Evolutionary conservation across 140 eudicot genomes (phyloP).

Genomic region (Eryngium alpinum): DNA sequence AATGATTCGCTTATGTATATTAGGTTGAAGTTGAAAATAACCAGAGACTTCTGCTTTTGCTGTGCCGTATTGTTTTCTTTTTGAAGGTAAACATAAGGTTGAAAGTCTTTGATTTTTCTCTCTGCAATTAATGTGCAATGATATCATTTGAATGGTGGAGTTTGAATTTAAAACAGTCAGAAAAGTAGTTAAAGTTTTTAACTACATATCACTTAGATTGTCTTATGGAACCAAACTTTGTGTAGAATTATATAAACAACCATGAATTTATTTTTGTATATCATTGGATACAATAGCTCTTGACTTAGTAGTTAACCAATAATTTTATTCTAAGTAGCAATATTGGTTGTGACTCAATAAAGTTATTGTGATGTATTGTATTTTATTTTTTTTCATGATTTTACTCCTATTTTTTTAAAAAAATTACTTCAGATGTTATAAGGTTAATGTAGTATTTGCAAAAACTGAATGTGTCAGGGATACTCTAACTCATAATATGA

Average conservation of each 20-base stretch:
- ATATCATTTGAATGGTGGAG: background rate
- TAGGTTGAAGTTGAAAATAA: conserved; percentile 97
- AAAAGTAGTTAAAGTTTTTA: background rate
- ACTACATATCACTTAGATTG: background rate
- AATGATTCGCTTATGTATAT: background rate
- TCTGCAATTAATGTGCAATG: background rate
- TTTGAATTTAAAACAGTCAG: background rate
- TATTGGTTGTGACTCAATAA: no score
- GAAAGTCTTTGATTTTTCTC: background rate
- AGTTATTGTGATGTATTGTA: no score
- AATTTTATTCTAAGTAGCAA: background rate
- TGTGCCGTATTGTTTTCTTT: conserved; percentile 85
- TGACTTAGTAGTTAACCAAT: background rate
- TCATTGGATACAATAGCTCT: background rate
- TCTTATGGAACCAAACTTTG: background rate
- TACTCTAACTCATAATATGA: no score
- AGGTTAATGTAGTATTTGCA: no score
- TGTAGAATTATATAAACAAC: no score
- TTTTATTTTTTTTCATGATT: no score
- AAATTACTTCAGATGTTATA: no score
- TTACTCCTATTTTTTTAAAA: no score
- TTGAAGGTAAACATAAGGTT: conserved; percentile 44
- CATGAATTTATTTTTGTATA: no score
- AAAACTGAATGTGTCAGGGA: no score
- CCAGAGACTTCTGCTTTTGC: conserved; percentile 97